Evolutionary conservation across 2,329 filamentous ascomycete genomes (phyloP), one percentile per base, ranked within the genome.

Genomic region (Verticillium nonalfalfae): DNA sequence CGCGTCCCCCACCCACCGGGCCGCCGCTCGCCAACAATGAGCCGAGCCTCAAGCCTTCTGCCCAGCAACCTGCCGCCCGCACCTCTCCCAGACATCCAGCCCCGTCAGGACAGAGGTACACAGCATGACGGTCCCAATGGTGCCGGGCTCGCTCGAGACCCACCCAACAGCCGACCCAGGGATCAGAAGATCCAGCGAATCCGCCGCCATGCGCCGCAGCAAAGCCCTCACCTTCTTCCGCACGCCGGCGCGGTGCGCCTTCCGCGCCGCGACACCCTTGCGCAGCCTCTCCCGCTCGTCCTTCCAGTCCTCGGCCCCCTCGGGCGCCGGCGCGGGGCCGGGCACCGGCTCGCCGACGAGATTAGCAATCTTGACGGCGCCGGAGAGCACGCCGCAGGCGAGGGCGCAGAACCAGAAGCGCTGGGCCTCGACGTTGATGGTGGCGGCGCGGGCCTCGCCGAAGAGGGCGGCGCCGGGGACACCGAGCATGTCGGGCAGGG

Each of bases 371-470:
- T 77, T 73, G 63, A 84, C 65, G 36, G 78, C 35, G 1, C 77
- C 74, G 31, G 77, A 68, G 2, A 81, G 52, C 0, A 84, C 73
- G 1, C 81, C 84, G 62, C 82, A 81, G 11, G 74, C 74, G 26
- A 91, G 75, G 0, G 82, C 81, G 45, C 86, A 83, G 65, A 91
- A 83, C 90, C 90, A 93, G 72, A 89, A 87, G 59, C 85, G 81
- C 73, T 90, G 85, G 0, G 83, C 84, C 73, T 91, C 86, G 26
- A 81, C 63, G 56, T 84, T 78, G 4, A 89, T 67, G 33, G 64
- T 67, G n/a, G 67, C 66, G 15, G 80, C 80, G 71, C 76, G 69
- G 40, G 78, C 79, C 1, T 80, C 67, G 0, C 80, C 81, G 75
- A 88, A 86, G 13, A 84, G 71, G 56, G 81, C 75, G 64, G 85